Evolutionary conservation across 345 rosid species (phyloP).

Genomic region (Psidium friedrichsthalianum): DNA sequence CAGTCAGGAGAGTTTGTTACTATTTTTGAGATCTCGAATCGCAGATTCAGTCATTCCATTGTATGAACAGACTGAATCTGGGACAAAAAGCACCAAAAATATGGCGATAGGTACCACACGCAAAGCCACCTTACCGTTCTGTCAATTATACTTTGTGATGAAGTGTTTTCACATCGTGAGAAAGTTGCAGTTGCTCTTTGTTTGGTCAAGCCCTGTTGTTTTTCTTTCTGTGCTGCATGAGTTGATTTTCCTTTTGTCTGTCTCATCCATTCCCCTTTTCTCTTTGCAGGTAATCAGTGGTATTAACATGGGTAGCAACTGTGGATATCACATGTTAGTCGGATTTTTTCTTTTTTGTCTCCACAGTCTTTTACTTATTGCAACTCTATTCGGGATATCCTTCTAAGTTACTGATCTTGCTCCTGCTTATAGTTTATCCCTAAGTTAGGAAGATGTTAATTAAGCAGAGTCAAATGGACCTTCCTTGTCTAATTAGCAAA

Average conservation of each 20-base stretch:
- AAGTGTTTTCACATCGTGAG: background rate
- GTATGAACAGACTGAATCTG: background rate
- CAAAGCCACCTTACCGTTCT: background rate
- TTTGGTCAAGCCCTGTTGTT: background rate
- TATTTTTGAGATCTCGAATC: background rate
- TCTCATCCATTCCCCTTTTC: slow-evolving; percentile 1
- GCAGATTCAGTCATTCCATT: background rate
- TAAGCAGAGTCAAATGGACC: background rate
- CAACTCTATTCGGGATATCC: background rate
- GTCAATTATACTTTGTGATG: background rate
- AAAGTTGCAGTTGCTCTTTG: background rate
- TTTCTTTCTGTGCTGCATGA: background rate
- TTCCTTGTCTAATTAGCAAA: background rate
- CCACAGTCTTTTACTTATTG: background rate
- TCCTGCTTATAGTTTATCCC: background rate
- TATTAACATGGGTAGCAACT: slow-evolving; percentile 88
- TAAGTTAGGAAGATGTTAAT: background rate
- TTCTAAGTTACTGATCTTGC: background rate
- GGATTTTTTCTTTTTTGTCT: background rate
- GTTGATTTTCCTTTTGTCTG: background rate
- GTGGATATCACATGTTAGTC: slow-evolving; percentile 78
- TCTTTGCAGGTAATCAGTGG: slow-evolving; percentile 73
- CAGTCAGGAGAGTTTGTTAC: background rate
- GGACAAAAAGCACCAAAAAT: background rate
- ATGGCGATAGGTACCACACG: background rate